These are phyloP conservation scores for Hypoxylon rubiginosum DNA, from an alignment of 2,329 filamentous ascomycete species.

Conservation along the genomic window DNA sequence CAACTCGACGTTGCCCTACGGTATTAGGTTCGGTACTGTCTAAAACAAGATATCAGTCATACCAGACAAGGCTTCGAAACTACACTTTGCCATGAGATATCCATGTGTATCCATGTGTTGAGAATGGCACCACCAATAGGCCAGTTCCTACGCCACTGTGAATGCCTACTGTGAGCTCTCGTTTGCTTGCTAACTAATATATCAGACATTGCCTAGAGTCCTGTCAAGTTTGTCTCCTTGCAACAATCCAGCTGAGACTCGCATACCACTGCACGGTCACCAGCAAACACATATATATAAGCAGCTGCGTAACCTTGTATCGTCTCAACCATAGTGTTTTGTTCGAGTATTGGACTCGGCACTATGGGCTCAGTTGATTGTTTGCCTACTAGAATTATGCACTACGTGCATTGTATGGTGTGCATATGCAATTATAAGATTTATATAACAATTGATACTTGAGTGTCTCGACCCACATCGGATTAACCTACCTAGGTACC, in stretches of 20 bases:
- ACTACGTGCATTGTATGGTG: not conserved
- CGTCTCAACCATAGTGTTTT: constrained; percentile 1
- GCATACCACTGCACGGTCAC: not conserved
- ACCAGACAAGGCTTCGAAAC: constrained; percentile 9
- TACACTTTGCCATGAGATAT: constrained; percentile 1
- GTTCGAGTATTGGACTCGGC: not conserved
- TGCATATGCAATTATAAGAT: constrained; percentile 14
- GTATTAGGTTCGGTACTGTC: not conserved
- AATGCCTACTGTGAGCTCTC: not conserved
- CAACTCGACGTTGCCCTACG: constrained; percentile 14
- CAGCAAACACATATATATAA: constrained; percentile 25
- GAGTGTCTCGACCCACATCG: constrained; percentile 10
- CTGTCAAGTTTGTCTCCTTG: constrained; percentile 14
- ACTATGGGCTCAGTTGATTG: not conserved
- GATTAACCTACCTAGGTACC: constrained; percentile 34
- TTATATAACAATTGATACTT: constrained; percentile 14
- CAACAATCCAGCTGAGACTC: constrained; percentile 5
- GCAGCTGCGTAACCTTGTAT: not conserved
- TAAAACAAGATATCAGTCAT: constrained; percentile 4
- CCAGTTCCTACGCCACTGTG: not conserved
- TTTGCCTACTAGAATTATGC: constrained; percentile 5
- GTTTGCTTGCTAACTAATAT: constrained; percentile 28
- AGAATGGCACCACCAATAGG: not conserved
- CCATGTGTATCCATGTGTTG: not conserved
- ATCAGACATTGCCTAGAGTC: not conserved